Conservation (phyloP, 306 rosid genomes). For the Mimosa pudica region DNA sequence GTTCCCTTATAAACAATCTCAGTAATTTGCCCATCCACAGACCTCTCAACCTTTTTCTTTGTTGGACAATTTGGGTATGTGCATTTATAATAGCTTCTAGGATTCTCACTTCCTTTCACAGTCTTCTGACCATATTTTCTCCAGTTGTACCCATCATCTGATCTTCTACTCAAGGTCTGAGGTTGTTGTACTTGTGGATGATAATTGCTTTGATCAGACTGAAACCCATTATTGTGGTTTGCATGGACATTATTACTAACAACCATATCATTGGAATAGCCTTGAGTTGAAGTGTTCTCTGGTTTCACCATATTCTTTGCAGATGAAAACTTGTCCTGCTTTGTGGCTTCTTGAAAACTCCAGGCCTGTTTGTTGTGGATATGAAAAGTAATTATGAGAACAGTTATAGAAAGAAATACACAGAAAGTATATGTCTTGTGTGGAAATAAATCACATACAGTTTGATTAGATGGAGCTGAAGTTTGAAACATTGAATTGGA, state of each 20-base stretch:
- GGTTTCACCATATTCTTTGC: slow-evolving; percentile 53
- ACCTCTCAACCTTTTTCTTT: slow-evolving; percentile 91
- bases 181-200: slow-evolving; percentile 37
- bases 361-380: slow-evolving; percentile 51
- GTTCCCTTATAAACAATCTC: slow-evolving; percentile 94
- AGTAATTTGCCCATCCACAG: slow-evolving; percentile 85
- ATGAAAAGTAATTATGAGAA: slow-evolving; percentile 10
- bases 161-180: slow-evolving; percentile 62
- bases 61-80: slow-evolving; percentile 90
- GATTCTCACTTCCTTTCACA: slow-evolving; percentile 98
- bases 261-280: slow-evolving; percentile 49
- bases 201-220: slow-evolving; percentile 44
- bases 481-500: slow-evolving; percentile 46
- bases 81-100: slow-evolving; percentile 96
- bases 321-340: slow-evolving; percentile 49
- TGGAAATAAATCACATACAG: slow-evolving; percentile 43
- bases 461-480: slow-evolving; percentile 38
- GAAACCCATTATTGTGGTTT: slow-evolving; percentile 40
- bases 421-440: not conserved
- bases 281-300: slow-evolving; percentile 53
- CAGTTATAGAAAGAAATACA: too few relatives aligned
- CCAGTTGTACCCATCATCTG: slow-evolving; percentile 98
- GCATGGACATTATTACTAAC: slow-evolving; percentile 34
- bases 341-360: slow-evolving; percentile 58
- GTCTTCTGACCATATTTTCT: slow-evolving; percentile 97